A percentile compares a stretch with the other conserved stretches of the same genome.
Evolutionary conservation across 1,284 basidiomycete species (phyloP).

Genomic region (Agaricales sp.): DNA sequence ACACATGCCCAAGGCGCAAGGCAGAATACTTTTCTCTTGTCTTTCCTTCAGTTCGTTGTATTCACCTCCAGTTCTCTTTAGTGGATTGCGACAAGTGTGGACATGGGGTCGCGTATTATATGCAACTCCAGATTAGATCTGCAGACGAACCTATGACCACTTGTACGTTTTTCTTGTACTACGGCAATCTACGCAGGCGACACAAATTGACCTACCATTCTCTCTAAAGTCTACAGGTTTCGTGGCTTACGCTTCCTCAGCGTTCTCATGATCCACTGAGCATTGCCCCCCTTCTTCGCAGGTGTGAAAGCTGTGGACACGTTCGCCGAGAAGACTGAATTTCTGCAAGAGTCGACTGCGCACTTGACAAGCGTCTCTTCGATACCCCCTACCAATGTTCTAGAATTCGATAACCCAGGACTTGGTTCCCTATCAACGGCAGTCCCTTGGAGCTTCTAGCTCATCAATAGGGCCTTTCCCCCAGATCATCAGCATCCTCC

Average conservation of each 20-base stretch:
- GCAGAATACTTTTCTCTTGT: neutral
- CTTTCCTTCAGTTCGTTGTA: neutral
- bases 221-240: neutral
- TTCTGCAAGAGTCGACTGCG: too few relatives aligned
- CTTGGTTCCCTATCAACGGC: too few relatives aligned
- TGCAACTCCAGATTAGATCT: constrained; percentile 12
- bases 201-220: neutral
- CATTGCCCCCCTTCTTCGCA: neutral
- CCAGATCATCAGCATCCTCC: too few relatives aligned
- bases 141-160: constrained; percentile 12
- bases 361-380: too few relatives aligned
- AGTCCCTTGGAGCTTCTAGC: too few relatives aligned
- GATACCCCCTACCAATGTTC: too few relatives aligned
- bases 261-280: neutral
- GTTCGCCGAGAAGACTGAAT: neutral
- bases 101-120: constrained; percentile 10
- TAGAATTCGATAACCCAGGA: too few relatives aligned
- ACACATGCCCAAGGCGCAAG: neutral
- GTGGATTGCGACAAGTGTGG: constrained; percentile 4
- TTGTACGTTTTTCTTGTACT: neutral
- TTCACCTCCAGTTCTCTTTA: neutral
- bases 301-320: neutral
- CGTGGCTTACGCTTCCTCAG: neutral
- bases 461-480: too few relatives aligned
- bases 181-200: too few relatives aligned